phyloP scores from a whole-genome alignment of 75 land plant species.

The Isoetes taiwanensis region DNA sequence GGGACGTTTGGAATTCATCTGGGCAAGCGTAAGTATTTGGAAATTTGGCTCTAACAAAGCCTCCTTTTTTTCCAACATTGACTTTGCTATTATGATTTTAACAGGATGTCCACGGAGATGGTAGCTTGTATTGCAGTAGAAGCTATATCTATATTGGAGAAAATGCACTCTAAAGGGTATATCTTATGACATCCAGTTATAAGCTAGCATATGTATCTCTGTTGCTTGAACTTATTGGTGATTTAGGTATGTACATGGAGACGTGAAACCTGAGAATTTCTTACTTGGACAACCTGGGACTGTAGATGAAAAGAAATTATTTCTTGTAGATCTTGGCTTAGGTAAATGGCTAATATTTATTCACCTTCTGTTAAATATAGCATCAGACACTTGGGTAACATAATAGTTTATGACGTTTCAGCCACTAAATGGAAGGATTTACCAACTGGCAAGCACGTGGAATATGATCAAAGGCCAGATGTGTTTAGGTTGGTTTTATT shows the following conservation, averaged over 20 bases:
- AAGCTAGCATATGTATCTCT: background rate
- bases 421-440: conserved; percentile 24
- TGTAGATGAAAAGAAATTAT: conserved; percentile 16
- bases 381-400: background rate
- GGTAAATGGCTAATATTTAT: conserved; percentile 3
- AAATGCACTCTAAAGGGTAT: conserved; percentile 21
- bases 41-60: background rate
- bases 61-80: background rate
- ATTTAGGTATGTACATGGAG: conserved; percentile 20
- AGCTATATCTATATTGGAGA: conserved; percentile 21
- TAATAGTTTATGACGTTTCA: background rate
- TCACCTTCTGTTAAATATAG: background rate
- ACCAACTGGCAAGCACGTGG: conserved; percentile 22
- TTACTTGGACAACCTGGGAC: conserved; percentile 16
- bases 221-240: background rate
- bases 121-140: conserved; percentile 26
- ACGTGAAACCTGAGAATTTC: conserved; percentile 19
- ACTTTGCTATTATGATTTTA: background rate
- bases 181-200: background rate
- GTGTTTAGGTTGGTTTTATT: conserved; percentile 19
- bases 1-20: conserved; percentile 19
- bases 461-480: conserved; percentile 35
- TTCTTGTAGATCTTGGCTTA: conserved; percentile 20
- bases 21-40: conserved; percentile 7
- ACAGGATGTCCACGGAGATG: conserved; percentile 23